Base-by-base conservation (phyloP, 257 asterid genomes). In the Buddleja alternifolia region DNA sequence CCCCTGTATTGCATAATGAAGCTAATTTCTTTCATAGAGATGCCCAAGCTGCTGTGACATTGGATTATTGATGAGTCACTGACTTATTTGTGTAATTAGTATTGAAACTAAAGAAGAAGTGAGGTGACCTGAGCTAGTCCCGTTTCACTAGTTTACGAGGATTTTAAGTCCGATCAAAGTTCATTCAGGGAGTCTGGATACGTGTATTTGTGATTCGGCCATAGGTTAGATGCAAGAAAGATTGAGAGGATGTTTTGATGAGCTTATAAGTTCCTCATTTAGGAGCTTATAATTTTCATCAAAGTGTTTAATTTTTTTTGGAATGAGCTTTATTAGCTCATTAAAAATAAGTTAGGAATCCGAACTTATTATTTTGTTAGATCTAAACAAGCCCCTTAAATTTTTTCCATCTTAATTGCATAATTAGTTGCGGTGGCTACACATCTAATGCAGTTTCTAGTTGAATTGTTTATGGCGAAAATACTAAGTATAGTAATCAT, bases 51-150 rank as follows among this genome's bases (percentile, higher is more conserved):
- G 46, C 46, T 41, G 52, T 0, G 7, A 16, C 11, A 9, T 21
- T 67, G 20, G 3, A 20, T 48, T 53, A 25, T 71, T 66, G 39
- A 24, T 48, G 73, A 64, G 67, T 24, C 46, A 41, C 4, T 19
- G 39, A 11, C 14, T 11, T 12, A n/a, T 34, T 55, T 29, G 8
- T 65, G 53, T 29, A 20, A 19, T 10, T 46, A 2, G 16, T 20
- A 41, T 15, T 10, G 47, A 45, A 17, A 34, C 7, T 37, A 32
- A 29, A 29, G 34, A 37, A 17, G 29, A 52, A 41, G 8, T 63
- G 48, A 29, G 17, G 60, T 32, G 52, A 44, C 16, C 39, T 15
- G 58, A 50, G 2, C 3, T 6, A 1, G 10, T 23, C 51, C n/a
- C 11, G 6, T 45, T 52, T 20, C 50, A 36, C 50, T 20, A 44